Evolutionary conservation across 345 rosid species (phyloP).

Genomic region (Boechera retrofracta): DNA sequence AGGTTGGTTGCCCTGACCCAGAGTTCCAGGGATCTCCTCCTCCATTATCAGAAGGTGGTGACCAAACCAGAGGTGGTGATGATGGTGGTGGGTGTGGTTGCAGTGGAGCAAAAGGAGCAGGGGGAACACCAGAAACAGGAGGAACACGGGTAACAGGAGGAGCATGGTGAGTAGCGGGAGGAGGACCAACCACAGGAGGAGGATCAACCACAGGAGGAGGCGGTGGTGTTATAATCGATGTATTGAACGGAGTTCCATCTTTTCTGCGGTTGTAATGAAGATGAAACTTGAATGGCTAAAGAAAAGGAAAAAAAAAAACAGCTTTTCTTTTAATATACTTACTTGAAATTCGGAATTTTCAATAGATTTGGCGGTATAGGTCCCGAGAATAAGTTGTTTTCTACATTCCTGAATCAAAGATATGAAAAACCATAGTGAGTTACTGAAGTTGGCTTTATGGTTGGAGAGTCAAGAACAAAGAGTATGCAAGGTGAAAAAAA

Average conservation of each 20-base stretch:
- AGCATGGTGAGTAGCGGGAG: conserved; percentile 57
- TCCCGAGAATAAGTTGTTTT: conserved; percentile 85
- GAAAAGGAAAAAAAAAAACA: background rate
- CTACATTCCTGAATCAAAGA: conserved; percentile 65
- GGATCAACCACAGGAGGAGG: conserved; percentile 65
- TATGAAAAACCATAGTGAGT: conserved; percentile 35
- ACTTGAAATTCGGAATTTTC: conserved; percentile 78
- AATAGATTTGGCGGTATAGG: conserved; percentile 77
- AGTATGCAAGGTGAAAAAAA: conserved; percentile 5
- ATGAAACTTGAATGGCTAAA: conserved; percentile 19
- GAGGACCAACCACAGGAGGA: conserved; percentile 58
- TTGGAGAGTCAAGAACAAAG: conserved; percentile 29
- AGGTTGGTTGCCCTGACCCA: conserved; percentile 47
- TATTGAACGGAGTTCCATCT: conserved; percentile 94
- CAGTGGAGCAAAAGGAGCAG: conserved; percentile 52
- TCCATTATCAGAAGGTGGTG: conserved; percentile 46
- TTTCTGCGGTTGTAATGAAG: conserved; percentile 56
- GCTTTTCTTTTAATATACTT: conserved; percentile 22
- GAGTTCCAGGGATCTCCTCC: conserved; percentile 41
- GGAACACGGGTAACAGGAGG: conserved; percentile 50
- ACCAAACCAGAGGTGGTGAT: conserved; percentile 55
- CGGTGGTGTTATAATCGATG: conserved; percentile 66
- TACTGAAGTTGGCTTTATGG: conserved; percentile 25
- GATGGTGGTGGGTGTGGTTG: conserved; percentile 52
- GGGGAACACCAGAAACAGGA: conserved; percentile 54